Base-by-base conservation (phyloP, 176 grass and related monocot genomes). In the Hsuehochloa calcarea region DNA sequence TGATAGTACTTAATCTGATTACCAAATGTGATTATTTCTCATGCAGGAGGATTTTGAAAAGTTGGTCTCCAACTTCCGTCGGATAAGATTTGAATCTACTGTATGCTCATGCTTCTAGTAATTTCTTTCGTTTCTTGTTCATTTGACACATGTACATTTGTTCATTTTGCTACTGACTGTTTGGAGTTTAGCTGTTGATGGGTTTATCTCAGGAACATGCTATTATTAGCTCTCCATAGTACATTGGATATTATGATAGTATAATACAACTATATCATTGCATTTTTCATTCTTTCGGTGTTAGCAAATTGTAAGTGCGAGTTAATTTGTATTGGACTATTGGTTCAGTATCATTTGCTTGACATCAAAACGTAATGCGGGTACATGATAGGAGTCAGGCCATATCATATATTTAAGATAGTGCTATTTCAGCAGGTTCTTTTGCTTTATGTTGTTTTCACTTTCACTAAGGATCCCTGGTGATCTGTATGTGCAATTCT, bases 51-150 rank as follows among this genome's bases (percentile, higher is more conserved):
- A 91, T 81, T 98, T 92, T 23, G 64, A 95, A 64, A 95, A 92
- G 87, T 80, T 98, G 75, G 84, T 80, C 52, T 93, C 81, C 52
- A 70, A 92, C 64, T 90, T 93, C 69, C 89, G 96, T 12, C 67
- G 75, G 31, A 90, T 98, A 86, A 87, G 89, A 79, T 98, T 95
- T 70, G 96, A 98, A 87, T 95, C 96, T 86, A 98, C 96, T 71
- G 96, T 95, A 93, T 88, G 91, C 51, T 55, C 5, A n/a, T 80
- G 83, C 26, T 58, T 16, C 35, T 22, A 69, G 52, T 31, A 76
- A 54, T 20, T 44, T 44, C 10, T 87, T 75, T 75, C 0, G 25
- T 87, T 69, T 65, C 25, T 44, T 27, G 11, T 31, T 49, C 8
- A 52, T 73, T 64, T 72, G 26, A 74, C 68, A 59, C 34, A 6